Conservation (phyloP, 768 basidiomycete genomes). For the Tylopilus sp. region DNA sequence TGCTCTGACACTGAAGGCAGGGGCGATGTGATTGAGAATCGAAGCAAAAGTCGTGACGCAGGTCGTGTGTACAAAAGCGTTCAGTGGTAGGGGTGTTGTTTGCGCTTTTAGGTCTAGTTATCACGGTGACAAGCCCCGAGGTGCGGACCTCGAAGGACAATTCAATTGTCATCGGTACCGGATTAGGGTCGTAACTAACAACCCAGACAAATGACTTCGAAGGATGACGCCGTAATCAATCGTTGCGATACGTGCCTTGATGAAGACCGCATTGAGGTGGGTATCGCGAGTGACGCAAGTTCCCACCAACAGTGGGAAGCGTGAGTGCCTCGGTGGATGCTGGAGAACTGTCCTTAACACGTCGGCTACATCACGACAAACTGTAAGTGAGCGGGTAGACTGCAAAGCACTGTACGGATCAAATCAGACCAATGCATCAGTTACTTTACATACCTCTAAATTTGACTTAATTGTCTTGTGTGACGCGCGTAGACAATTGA, state of each 20-base stretch:
- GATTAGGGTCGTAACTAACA: slow-evolving; percentile 44
- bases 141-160: slow-evolving; percentile 51
- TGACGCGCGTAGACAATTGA: too few species aligned
- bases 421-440: too few species aligned
- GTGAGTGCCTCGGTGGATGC: slow-evolving; percentile 59
- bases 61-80: slow-evolving; percentile 44
- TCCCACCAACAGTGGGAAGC: slow-evolving; percentile 44
- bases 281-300: slow-evolving; percentile 40
- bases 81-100: slow-evolving; percentile 57
- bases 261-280: slow-evolving; percentile 37
- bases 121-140: slow-evolving; percentile 43
- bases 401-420: too few species aligned
- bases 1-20: slow-evolving; percentile 43
- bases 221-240: neutral
- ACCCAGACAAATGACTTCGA: slow-evolving; percentile 38
- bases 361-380: too few species aligned
- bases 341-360: slow-evolving; percentile 72
- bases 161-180: slow-evolving; percentile 45
- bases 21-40: slow-evolving; percentile 53
- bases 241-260: slow-evolving; percentile 47
- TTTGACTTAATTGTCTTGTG: too few species aligned
- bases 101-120: slow-evolving; percentile 45
- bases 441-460: too few species aligned
- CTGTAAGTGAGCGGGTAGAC: too few species aligned
- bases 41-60: slow-evolving; percentile 45